Evolutionary conservation across 2,329 filamentous ascomycete species (phyloP).

Genomic region (Escovopsis sp.): DNA sequence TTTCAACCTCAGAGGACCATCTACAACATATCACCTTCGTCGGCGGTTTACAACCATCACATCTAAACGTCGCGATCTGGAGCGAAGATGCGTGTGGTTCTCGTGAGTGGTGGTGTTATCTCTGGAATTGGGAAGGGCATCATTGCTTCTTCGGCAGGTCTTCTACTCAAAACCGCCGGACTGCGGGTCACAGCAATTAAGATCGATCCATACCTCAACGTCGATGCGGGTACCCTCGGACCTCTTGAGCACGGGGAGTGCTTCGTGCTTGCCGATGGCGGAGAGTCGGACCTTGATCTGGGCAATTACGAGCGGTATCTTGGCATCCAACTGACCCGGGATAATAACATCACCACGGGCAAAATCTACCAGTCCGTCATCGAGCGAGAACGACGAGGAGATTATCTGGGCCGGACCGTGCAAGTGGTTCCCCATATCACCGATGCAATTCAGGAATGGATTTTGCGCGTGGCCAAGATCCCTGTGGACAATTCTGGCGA

Average conservation of each 20-base stretch:
- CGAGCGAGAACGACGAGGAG: conserved; percentile 47
- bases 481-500: conserved; percentile 74
- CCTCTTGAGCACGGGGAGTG: conserved; percentile 18
- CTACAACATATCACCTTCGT: too few species aligned
- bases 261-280: conserved; percentile 41
- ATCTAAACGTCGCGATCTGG: background rate
- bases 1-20: too few species aligned
- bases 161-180: conserved; percentile 23
- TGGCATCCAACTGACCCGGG: conserved; percentile 62
- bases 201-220: conserved; percentile 36
- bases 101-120: conserved; percentile 31
- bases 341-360: conserved; percentile 95
- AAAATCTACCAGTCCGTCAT: conserved; percentile 91
- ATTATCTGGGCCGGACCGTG: conserved; percentile 79
- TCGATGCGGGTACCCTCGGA: conserved; percentile 16
- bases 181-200: conserved; percentile 11
- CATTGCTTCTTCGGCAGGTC: conserved; percentile 48
- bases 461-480: conserved; percentile 69
- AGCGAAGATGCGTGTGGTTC: conserved; percentile 15
- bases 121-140: conserved; percentile 40
- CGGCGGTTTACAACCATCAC: too few species aligned
- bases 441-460: conserved; percentile 84
- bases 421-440: conserved; percentile 91
- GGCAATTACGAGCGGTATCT: conserved; percentile 52
- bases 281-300: conserved; percentile 40